A percentile compares a stretch with the other conserved stretches of the same genome.
Evolutionary conservation across 306 rosid genomes (phyloP).

Genomic region (Ormosia emarginata): DNA sequence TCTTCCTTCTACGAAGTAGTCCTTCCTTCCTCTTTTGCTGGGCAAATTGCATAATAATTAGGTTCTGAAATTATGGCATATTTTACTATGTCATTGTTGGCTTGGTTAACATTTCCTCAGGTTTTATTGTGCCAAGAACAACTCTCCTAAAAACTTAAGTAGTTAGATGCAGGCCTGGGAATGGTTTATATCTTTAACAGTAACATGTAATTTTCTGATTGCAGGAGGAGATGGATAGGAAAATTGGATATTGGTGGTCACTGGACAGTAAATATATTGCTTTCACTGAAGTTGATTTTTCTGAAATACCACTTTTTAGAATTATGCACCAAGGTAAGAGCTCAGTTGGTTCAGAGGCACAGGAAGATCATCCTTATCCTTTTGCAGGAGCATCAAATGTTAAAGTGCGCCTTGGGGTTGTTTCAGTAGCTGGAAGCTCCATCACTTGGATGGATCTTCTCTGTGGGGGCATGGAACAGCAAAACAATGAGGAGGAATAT

Average conservation of each 20-base stretch:
- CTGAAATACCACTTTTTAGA: constrained; percentile 85
- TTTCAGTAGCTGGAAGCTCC: constrained; percentile 67
- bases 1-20: constrained; percentile 2
- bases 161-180: background rate
- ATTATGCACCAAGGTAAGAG: constrained; percentile 94
- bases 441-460: constrained; percentile 89
- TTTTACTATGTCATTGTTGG: background rate
- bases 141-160: background rate
- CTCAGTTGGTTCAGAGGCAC: constrained; percentile 80
- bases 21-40: constrained; percentile 8
- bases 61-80: constrained; percentile 3
- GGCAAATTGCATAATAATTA: background rate
- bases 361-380: constrained; percentile 97
- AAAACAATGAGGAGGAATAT: constrained; percentile 70
- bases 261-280: constrained; percentile 83
- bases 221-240: constrained; percentile 99
- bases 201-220: constrained; percentile 24
- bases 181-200: background rate
- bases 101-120: constrained; percentile 7
- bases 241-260: constrained; percentile 98
- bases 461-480: constrained; percentile 57
- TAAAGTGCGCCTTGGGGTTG: constrained; percentile 82
- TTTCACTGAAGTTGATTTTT: constrained; percentile 88
- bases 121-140: constrained; percentile 11
- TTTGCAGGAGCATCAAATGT: constrained; percentile 93